phyloP scores from a whole-genome alignment of 345 rosid species.

The Populus alba region DNA sequence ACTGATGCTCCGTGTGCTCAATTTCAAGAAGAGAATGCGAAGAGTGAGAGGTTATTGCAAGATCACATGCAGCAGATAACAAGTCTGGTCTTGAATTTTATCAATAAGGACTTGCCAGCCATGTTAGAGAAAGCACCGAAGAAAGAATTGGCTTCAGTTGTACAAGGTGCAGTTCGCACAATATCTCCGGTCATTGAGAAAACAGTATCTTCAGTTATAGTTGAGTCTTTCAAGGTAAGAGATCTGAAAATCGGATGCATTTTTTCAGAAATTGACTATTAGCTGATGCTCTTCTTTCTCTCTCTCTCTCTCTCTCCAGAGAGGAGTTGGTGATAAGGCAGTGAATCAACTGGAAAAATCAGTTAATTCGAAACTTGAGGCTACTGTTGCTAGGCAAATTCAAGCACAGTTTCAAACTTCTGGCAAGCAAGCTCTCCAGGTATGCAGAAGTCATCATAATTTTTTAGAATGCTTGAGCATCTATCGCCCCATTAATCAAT shows the following conservation, averaged over 20 bases:
- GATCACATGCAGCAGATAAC: slow-evolving; percentile 61
- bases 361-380: slow-evolving; percentile 73
- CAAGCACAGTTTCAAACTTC: slow-evolving; percentile 88
- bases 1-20: slow-evolving; percentile 81
- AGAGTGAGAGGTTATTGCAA: slow-evolving; percentile 58
- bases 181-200: slow-evolving; percentile 66
- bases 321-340: slow-evolving; percentile 85
- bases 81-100: slow-evolving; percentile 45
- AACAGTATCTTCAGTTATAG: slow-evolving; percentile 54
- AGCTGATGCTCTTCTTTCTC: slow-evolving; percentile 4
- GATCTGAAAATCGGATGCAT: slow-evolving; percentile 14
- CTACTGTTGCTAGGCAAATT: slow-evolving; percentile 78
- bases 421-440: slow-evolving; percentile 96
- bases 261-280: not conserved
- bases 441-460: slow-evolving; percentile 20
- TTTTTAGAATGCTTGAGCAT: not conserved
- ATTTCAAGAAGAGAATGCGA: slow-evolving; percentile 65
- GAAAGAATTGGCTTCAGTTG: slow-evolving; percentile 62
- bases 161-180: slow-evolving; percentile 50
- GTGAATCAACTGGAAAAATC: slow-evolving; percentile 84
- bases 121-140: slow-evolving; percentile 63
- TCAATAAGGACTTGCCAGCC: slow-evolving; percentile 59
- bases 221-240: slow-evolving; percentile 85
- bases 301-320: slow-evolving; percentile 39
- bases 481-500: not conserved